Percentiles rank a stretch among this genome's conserved stretches.
These are phyloP conservation scores for Pyrenopolyporus hunteri DNA, from an alignment of 495 filamentous ascomycete genomes.

Conservation along the genomic window DNA sequence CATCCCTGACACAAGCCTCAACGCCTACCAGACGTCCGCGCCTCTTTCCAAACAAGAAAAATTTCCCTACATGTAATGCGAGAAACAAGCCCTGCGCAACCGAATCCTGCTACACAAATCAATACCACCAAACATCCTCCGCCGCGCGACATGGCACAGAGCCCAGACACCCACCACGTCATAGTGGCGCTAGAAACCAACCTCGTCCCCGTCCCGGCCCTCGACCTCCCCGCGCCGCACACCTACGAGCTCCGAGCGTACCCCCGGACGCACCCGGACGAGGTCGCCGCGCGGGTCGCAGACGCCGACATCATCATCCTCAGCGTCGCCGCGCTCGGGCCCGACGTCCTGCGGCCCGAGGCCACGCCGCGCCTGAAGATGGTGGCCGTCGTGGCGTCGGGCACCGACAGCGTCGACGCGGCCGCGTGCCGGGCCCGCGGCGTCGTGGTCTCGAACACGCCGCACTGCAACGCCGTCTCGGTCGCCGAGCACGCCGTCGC, in stretches of 20 bases:
- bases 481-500: conserved; percentile 63
- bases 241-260: conserved; percentile 45
- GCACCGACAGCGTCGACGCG: conserved; percentile 58
- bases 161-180: conserved; percentile 38
- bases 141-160: neutral
- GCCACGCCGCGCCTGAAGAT: conserved; percentile 49
- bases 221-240: conserved; percentile 48
- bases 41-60: neutral
- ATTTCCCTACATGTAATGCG: neutral
- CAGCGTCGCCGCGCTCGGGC: conserved; percentile 48
- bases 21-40: neutral
- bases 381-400: conserved; percentile 58
- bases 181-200: conserved; percentile 57
- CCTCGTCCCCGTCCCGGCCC: conserved; percentile 51
- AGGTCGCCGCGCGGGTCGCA: conserved; percentile 47
- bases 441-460: conserved; percentile 55
- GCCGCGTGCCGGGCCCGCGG: conserved; percentile 51
- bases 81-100: neutral
- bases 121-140: neutral
- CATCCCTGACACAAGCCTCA: neutral
- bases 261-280: conserved; percentile 37
- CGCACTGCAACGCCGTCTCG: conserved; percentile 55
- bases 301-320: conserved; percentile 58
- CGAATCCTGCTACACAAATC: neutral
- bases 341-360: conserved; percentile 47